Conservation (phyloP, 306 rosid genomes). For the Ormosia emarginata region DNA sequence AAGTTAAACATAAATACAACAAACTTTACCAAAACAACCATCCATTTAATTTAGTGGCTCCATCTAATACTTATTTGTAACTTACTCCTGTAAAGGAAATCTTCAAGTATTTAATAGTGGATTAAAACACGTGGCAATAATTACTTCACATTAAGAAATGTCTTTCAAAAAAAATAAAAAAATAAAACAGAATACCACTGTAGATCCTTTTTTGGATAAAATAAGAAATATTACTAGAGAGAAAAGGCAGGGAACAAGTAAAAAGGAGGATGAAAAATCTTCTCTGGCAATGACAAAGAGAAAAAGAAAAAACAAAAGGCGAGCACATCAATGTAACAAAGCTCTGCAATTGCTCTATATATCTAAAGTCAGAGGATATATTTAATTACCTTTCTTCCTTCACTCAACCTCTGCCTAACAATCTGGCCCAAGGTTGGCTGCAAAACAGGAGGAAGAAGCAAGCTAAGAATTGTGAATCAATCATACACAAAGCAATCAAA, state of each 20-base stretch:
- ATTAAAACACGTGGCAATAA: background rate
- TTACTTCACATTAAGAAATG: background rate
- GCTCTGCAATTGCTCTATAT: background rate
- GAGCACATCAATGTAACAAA: background rate
- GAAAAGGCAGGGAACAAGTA: background rate
- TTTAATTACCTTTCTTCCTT: slow-evolving; percentile 73
- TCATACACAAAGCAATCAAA: background rate
- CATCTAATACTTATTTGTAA: background rate
- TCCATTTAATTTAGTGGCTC: background rate
- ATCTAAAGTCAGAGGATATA: background rate
- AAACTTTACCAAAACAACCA: background rate
- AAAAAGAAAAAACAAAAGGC: background rate
- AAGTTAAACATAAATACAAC: background rate
- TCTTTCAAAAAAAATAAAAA: background rate
- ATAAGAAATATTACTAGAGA: background rate
- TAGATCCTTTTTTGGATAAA: background rate
- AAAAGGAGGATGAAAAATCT: background rate
- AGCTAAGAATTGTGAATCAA: background rate
- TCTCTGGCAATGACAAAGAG: background rate
- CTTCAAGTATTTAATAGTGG: background rate
- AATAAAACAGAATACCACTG: background rate
- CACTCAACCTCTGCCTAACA: slow-evolving; percentile 70
- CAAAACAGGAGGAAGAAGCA: slow-evolving; percentile 10
- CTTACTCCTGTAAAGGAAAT: background rate
- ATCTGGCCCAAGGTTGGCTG: slow-evolving; percentile 83